Base-by-base conservation (phyloP, 352 stramenopile species). In the Pythium oligandrum region DNA sequence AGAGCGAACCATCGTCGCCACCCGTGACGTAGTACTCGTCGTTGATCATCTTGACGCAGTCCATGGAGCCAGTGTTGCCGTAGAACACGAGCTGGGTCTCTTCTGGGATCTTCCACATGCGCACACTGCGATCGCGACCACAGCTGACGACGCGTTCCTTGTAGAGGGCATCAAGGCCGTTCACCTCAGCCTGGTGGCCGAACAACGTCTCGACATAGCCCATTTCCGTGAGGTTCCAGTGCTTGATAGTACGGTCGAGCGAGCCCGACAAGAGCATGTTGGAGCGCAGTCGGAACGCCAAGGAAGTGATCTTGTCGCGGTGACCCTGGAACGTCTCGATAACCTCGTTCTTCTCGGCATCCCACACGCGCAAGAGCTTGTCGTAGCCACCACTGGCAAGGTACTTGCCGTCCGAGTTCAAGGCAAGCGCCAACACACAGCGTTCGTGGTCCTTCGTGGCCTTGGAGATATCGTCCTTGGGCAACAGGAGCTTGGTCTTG, bases 211-310 rank as follows among this genome's bases (percentile, higher is more conserved):
- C 93, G 30, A 98, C 78, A 66, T 98, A 98, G 31, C 83, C 89
- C 88, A 97, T 98, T 59, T 98, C 90, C 3, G 83, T 96, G 43
- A 98, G 74, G 76, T 97, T 97, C 93, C 93, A 98, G 66, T 97
- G 85, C 70, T 98, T 97, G 51, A 97, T 87, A 32, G 79, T 95
- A 42, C 92, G 84, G 57, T 98, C 93, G 30, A 96, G 60, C 52
- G 92, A 98, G 6, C 86, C 89, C 0, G 87, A 97, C 68, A 96
- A 98, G 43, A 98, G 70, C 57, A 78, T 86, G 55, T 96, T 77
- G 35, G 88, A 95, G 30, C 88, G 83, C 64, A 90, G 62, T 31
- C 88, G 84, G 66, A 98, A 98, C 6, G 72, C 68, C 10, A 98
- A 57, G 40, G 78, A 68, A 40, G 90, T 91, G 10, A 98, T 78